These are phyloP conservation scores for Zasmidium angulare DNA, from an alignment of 2,329 filamentous ascomycete species.

Conservation along the genomic window DNA sequence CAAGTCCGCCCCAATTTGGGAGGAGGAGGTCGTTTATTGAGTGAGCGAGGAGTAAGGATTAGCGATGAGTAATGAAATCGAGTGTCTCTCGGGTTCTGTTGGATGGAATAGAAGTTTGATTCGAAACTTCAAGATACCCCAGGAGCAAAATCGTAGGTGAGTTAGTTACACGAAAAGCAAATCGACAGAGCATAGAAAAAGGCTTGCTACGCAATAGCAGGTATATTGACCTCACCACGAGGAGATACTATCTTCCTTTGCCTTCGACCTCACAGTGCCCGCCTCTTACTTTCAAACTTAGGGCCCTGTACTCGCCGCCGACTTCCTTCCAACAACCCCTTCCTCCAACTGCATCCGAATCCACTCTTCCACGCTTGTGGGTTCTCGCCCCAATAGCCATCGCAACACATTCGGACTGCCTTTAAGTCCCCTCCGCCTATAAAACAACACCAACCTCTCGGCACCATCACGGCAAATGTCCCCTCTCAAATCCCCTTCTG, in stretches of 20 bases:
- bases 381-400: constrained; percentile 17
- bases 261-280: neutral
- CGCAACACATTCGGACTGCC: constrained; percentile 19
- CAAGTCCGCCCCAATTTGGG: constrained; percentile 34
- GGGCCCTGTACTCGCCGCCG: neutral
- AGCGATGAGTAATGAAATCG: neutral
- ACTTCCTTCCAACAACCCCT: constrained; percentile 1
- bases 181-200: too few relatives aligned
- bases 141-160: too few relatives aligned
- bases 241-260: neutral
- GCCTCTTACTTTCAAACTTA: too few relatives aligned
- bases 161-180: too few relatives aligned
- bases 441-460: constrained; percentile 21
- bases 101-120: neutral
- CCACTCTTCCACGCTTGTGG: constrained; percentile 16
- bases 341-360: constrained; percentile 12
- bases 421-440: constrained; percentile 16
- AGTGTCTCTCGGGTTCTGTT: neutral
- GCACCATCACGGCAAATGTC: constrained; percentile 16
- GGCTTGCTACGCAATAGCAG: too few relatives aligned
- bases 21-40: constrained; percentile 41
- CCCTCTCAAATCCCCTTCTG: constrained; percentile 14
- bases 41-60: neutral
- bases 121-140: too few relatives aligned
- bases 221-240: neutral